phyloP scores from a whole-genome alignment of 176 grass and related monocot species.

The Triticum urartu region DNA sequence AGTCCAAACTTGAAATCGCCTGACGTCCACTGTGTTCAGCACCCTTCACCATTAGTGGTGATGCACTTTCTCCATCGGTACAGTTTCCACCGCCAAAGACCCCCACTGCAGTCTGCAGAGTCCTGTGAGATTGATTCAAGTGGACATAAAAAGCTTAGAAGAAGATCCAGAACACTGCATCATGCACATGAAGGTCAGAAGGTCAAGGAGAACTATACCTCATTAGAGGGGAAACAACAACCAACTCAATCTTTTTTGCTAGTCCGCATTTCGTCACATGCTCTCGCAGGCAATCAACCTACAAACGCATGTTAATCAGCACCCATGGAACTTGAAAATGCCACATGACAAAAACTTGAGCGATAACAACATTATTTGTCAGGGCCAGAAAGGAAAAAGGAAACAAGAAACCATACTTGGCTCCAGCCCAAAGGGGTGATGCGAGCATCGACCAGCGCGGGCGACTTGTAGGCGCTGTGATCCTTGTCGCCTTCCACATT shows the following conservation, averaged over 20 bases:
- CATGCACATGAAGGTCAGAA: background rate
- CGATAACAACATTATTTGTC: background rate
- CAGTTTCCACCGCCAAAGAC: constrained; percentile 81
- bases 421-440: constrained; percentile 60
- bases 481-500: constrained; percentile 86
- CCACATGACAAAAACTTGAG: background rate
- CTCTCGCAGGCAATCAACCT: constrained; percentile 62
- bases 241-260: constrained; percentile 60
- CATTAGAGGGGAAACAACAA: constrained; percentile 76
- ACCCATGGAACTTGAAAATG: background rate
- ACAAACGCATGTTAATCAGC: background rate
- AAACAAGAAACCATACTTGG: constrained; percentile 35
- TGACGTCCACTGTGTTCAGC: constrained; percentile 45
- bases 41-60: constrained; percentile 68
- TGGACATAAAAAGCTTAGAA: background rate
- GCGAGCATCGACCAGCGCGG: constrained; percentile 60
- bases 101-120: constrained; percentile 89
- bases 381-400: background rate
- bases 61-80: constrained; percentile 25
- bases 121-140: constrained; percentile 41
- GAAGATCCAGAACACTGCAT: background rate
- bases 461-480: constrained; percentile 40
- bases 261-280: constrained; percentile 62
- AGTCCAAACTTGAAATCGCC: constrained; percentile 59
- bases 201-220: constrained; percentile 42